Conservation (phyloP, 1,284 basidiomycete species). For the Cutaneotrichosporon cavernicola region DNA sequence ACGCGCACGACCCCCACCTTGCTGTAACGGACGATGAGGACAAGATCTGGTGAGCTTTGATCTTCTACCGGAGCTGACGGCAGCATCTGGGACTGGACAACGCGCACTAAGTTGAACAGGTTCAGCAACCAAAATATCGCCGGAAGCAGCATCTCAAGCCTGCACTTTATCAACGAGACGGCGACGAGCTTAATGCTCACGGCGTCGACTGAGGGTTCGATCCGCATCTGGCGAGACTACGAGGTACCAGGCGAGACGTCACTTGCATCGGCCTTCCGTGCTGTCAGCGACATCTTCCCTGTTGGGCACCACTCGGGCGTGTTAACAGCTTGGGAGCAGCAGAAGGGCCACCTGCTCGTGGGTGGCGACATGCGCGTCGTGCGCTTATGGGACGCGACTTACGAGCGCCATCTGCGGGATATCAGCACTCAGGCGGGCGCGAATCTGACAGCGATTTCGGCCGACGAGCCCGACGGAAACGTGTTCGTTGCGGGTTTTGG, state of each 20-base stretch:
- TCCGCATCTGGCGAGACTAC: conserved; percentile 90
- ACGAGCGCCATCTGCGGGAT: conserved; percentile 72
- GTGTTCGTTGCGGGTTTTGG: conserved; percentile 89
- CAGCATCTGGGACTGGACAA: conserved; percentile 94
- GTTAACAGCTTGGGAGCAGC: conserved; percentile 92
- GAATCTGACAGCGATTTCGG: conserved; percentile 80
- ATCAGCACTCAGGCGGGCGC: conserved; percentile 85
- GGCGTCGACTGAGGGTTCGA: conserved; percentile 84
- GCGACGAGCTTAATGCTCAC: conserved; percentile 87
- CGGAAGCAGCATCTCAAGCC: conserved; percentile 78
- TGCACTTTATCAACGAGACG: conserved; percentile 96
- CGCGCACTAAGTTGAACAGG: conserved; percentile 69
- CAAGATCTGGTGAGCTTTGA: conserved; percentile 69
- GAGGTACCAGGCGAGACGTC: conserved; percentile 59
- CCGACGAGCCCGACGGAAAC: conserved; percentile 71
- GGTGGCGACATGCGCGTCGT: conserved; percentile 89
- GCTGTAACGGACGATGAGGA: conserved; percentile 83
- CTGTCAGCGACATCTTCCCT: conserved; percentile 72
- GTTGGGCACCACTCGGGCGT: conserved; percentile 69
- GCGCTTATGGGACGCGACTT: conserved; percentile 91
- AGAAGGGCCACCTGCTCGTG: conserved; percentile 76
- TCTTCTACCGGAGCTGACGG: conserved; percentile 17
- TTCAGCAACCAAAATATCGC: conserved; percentile 87
- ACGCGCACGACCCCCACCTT: conserved; percentile 87
- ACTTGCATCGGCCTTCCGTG: conserved; percentile 92